phyloP scores from a whole-genome alignment of 805 yeast genomes.

The Candida ulmi region DNA sequence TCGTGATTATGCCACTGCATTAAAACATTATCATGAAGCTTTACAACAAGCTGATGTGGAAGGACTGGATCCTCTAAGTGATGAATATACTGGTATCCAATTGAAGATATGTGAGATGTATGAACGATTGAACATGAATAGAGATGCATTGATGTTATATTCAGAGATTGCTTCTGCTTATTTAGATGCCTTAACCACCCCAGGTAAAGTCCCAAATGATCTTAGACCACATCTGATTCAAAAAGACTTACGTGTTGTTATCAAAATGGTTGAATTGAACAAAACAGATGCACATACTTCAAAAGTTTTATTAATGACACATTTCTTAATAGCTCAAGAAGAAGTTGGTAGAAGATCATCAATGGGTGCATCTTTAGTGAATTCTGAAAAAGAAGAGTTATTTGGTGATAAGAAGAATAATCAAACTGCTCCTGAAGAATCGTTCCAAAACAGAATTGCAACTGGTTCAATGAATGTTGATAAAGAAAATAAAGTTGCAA shows the following conservation, averaged over 20 bases:
- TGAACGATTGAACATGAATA: conserved; percentile 55
- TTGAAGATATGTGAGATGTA: conserved; percentile 84
- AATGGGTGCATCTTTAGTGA: conserved; percentile 26
- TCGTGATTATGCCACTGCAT: conserved; percentile 60
- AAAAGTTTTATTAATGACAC: conserved; percentile 56
- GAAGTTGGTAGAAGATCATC: conserved; percentile 46
- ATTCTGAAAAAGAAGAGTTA: conserved; percentile 24
- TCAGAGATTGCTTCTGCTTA: conserved; percentile 59
- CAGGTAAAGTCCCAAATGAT: conserved; percentile 26
- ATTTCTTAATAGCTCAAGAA: conserved; percentile 58
- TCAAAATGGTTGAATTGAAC: conserved; percentile 59
- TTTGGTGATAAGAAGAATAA: conserved; percentile 12
- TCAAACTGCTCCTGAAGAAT: conserved; percentile 4
- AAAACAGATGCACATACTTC: conserved; percentile 40
- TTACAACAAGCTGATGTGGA: conserved; percentile 53
- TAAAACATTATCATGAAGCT: conserved; percentile 70
- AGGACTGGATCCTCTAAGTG: conserved; percentile 52
- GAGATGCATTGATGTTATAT: conserved; percentile 64
- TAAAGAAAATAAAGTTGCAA: conserved; percentile 6
- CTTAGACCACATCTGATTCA: conserved; percentile 55
- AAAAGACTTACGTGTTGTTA: conserved; percentile 63
- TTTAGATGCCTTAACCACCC: conserved; percentile 44
- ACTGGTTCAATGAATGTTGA: background rate
- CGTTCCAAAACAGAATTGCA: background rate
- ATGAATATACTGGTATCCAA: conserved; percentile 88